These are phyloP conservation scores for Mallotus repandus DNA, from an alignment of 441 rosid species.

Conservation along the genomic window DNA sequence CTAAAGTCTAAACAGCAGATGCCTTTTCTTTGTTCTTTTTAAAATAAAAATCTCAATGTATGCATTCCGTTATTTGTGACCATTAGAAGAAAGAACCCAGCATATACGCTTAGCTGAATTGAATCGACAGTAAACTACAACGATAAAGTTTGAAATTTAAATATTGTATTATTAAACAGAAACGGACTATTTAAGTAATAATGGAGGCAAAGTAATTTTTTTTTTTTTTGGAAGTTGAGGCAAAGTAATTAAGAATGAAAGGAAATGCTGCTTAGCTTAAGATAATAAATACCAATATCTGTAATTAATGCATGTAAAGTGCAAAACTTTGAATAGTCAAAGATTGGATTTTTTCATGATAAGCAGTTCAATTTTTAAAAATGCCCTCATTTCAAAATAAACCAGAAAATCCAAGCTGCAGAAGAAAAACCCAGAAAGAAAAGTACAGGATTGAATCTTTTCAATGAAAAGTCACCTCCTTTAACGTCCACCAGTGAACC, in stretches of 20 bases:
- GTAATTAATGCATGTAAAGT: constrained; percentile 7
- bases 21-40: too few relatives aligned
- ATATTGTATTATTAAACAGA: background rate
- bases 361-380: constrained; percentile 1
- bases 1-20: background rate
- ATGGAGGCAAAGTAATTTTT: background rate
- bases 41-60: background rate
- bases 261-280: background rate
- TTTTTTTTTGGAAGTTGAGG: too few relatives aligned
- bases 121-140: background rate
- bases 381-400: background rate
- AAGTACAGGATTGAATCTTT: constrained; percentile 13
- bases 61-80: background rate
- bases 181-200: constrained; percentile 4
- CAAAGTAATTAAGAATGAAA: background rate
- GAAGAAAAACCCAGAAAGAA: background rate
- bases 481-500: background rate
- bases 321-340: background rate
- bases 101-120: background rate
- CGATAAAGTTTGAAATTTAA: background rate
- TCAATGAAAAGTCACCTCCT: background rate
- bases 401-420: background rate
- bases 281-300: background rate
- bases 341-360: background rate
- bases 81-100: background rate